A percentile compares a stretch with the other conserved stretches of the same genome.
Conservation (phyloP, 352 stramenopile species). For the Pythium dissimile region DNA sequence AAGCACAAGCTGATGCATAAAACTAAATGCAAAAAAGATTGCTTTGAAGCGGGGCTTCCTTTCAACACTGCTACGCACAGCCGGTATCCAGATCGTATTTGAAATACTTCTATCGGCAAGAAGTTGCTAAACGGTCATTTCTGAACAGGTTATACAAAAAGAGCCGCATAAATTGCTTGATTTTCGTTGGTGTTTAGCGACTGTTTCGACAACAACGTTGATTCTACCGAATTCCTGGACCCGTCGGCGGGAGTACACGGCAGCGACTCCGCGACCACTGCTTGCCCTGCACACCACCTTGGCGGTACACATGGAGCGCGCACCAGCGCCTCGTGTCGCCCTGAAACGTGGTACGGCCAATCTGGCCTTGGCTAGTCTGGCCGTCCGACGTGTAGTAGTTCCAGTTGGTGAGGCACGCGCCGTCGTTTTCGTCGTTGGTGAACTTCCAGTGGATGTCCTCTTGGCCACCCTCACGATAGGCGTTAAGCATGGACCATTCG, state of each 20-base stretch:
- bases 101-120: no score
- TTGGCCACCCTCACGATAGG: slow-evolving; percentile 8
- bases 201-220: no score
- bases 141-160: no score
- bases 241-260: neutral
- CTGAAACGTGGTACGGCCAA: neutral
- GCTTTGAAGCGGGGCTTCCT: no score
- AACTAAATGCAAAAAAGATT: no score
- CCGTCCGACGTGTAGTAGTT: slow-evolving; percentile 4
- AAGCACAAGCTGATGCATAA: no score
- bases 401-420: slow-evolving; percentile 9
- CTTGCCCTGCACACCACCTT: neutral
- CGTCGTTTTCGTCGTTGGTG: slow-evolving; percentile 9
- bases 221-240: no score
- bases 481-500: slow-evolving; percentile 8
- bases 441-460: slow-evolving; percentile 15
- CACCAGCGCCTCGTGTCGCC: neutral
- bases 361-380: neutral
- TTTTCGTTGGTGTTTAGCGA: no score
- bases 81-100: no score
- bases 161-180: no score
- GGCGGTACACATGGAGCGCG: slow-evolving; percentile 10
- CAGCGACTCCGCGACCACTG: neutral
- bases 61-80: no score
- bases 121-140: no score